These are phyloP conservation scores for Luzula sylvatica DNA, from an alignment of 176 grass and related monocot genomes.

Conservation along the genomic window DNA sequence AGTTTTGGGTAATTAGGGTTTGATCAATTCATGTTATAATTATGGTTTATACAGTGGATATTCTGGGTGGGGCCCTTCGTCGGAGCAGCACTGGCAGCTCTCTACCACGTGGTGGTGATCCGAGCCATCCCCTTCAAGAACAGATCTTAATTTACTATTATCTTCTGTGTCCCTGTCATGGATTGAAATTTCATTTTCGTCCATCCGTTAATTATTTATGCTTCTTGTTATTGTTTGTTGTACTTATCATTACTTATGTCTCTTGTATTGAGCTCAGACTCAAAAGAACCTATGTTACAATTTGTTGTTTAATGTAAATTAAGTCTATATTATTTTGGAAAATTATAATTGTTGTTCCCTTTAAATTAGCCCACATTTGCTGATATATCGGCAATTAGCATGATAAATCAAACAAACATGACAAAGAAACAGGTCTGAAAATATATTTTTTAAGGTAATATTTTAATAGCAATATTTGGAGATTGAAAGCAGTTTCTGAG, in stretches of 20 bases:
- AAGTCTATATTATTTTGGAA: conserved; percentile 17
- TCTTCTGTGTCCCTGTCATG: not conserved
- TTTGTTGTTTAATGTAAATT: conserved; percentile 26
- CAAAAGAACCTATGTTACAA: not conserved
- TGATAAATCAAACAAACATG: too few species aligned
- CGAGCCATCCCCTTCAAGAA: conserved; percentile 93
- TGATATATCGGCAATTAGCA: too few species aligned
- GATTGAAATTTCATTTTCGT: conserved; percentile 18
- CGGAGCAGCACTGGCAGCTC: conserved; percentile 72
- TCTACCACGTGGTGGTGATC: conserved; percentile 98
- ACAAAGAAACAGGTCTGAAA: too few species aligned
- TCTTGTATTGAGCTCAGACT: conserved; percentile 3
- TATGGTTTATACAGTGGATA: conserved; percentile 56
- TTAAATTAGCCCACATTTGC: too few species aligned
- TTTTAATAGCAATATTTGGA: too few species aligned
- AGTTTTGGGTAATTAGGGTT: conserved; percentile 2
- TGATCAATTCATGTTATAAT: not conserved
- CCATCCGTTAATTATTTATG: conserved; percentile 4
- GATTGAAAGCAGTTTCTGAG: too few species aligned
- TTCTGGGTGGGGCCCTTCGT: conserved; percentile 98
- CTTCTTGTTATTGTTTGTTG: not conserved
- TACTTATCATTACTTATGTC: conserved; percentile 12
- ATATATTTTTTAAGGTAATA: too few species aligned
- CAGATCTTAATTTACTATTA: conserved; percentile 38
- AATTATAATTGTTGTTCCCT: too few species aligned